phyloP scores from a whole-genome alignment of 2,329 filamentous ascomycete genomes.

The Botrytis fabae region DNA sequence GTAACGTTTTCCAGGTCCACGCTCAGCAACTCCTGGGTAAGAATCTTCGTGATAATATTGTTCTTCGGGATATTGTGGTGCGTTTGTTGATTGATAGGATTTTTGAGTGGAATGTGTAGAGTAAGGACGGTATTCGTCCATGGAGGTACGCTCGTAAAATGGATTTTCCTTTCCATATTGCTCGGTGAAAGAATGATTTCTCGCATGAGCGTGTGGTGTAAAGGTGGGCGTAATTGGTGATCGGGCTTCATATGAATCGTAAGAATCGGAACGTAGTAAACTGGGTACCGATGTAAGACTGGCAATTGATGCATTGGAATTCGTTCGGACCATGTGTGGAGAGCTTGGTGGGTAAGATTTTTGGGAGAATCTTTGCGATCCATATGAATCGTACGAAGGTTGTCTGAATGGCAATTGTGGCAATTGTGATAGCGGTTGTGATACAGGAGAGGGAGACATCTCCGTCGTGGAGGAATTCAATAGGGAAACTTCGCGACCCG shows the following conservation, averaged over 20 bases:
- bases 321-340: conserved; percentile 29
- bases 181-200: conserved; percentile 36
- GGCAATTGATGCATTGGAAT: conserved; percentile 43
- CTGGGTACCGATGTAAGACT: conserved; percentile 46
- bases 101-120: conserved; percentile 2
- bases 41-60: conserved; percentile 28
- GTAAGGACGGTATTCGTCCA: not conserved
- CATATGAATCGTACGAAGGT: not conserved
- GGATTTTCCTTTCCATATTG: conserved; percentile 12
- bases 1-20: conserved; percentile 57
- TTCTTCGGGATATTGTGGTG: conserved; percentile 28
- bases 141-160: not conserved
- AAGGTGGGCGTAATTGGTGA: conserved; percentile 57
- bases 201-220: conserved; percentile 45
- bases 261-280: conserved; percentile 61
- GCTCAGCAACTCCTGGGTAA: conserved; percentile 25
- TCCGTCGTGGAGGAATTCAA: conserved; percentile 46
- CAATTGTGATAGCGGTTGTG: conserved; percentile 17
- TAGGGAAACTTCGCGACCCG: conserved; percentile 59
- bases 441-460: conserved; percentile 42
- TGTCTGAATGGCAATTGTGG: conserved; percentile 24
- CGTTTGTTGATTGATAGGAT: not conserved
- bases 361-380: conserved; percentile 16
- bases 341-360: conserved; percentile 23
- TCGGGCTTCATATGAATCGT: conserved; percentile 57